phyloP scores from a whole-genome alignment of 2,329 filamentous ascomycete species.

The Pyricularia sp. region DNA sequence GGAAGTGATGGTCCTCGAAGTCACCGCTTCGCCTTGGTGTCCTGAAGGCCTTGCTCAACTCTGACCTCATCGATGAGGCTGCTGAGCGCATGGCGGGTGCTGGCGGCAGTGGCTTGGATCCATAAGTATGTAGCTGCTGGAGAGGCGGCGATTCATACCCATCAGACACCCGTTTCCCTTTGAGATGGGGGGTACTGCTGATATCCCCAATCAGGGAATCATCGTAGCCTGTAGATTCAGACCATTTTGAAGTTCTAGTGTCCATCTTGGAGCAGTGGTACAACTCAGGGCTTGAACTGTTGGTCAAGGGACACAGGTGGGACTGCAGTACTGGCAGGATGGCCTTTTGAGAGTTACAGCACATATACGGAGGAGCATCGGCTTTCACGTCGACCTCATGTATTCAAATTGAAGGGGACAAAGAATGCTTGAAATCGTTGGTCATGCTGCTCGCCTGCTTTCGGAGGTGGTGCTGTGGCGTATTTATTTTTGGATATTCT shows the following conservation, averaged over 20 bases:
- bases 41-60: conserved; percentile 12
- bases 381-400: neutral
- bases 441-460: neutral
- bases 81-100: conserved; percentile 12
- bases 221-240: neutral
- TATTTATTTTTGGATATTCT: neutral
- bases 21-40: conserved; percentile 8
- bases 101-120: conserved; percentile 17
- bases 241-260: neutral
- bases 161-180: neutral
- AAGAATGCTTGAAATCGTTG: neutral
- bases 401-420: neutral
- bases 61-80: conserved; percentile 13
- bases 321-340: neutral
- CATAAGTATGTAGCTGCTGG: conserved; percentile 10
- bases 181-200: neutral
- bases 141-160: conserved; percentile 1
- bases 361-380: neutral
- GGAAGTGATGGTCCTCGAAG: conserved; percentile 3
- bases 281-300: neutral
- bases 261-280: neutral
- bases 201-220: neutral
- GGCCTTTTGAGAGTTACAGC: neutral
- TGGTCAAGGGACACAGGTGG: neutral
- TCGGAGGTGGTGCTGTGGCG: neutral